These are phyloP conservation scores for Coemansia sp. DNA, from an alignment of 192 early-diverging fungal species.

Conservation along the genomic window DNA sequence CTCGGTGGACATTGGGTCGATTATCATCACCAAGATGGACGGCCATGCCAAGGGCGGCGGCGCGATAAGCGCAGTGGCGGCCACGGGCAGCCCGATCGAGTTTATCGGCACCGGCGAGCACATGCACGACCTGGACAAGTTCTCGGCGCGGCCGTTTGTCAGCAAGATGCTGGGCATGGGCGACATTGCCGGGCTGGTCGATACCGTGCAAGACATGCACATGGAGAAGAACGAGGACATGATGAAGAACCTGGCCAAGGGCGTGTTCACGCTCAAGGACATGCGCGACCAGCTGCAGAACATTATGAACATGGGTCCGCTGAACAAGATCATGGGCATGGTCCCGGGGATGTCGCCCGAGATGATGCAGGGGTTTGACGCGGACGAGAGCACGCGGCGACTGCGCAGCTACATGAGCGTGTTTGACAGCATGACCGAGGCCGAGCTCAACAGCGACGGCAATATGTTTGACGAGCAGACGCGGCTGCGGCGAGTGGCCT, in stretches of 20 bases:
- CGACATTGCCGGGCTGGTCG: slow-evolving; percentile 80
- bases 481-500: slow-evolving; percentile 73
- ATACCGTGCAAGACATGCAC: slow-evolving; percentile 84
- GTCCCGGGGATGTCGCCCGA: slow-evolving; percentile 71
- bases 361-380: slow-evolving; percentile 57
- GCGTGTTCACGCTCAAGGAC: slow-evolving; percentile 84
- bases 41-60: slow-evolving; percentile 98
- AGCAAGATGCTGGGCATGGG: slow-evolving; percentile 96
- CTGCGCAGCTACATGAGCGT: slow-evolving; percentile 79
- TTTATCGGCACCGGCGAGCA: slow-evolving; percentile 98
- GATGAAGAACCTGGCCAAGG: slow-evolving; percentile 86
- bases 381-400: slow-evolving; percentile 58
- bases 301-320: slow-evolving; percentile 85
- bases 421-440: slow-evolving; percentile 94
- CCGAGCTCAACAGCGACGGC: slow-evolving; percentile 82
- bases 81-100: slow-evolving; percentile 86
- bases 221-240: slow-evolving; percentile 82
- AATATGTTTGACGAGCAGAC: slow-evolving; percentile 74
- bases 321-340: slow-evolving; percentile 87
- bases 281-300: slow-evolving; percentile 92
- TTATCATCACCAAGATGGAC: slow-evolving; percentile 98
- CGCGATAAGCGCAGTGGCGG: slow-evolving; percentile 96
- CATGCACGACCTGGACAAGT: slow-evolving; percentile 89
- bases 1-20: slow-evolving; percentile 88
- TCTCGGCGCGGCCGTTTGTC: slow-evolving; percentile 82